A percentile compares a stretch with the other conserved stretches of the same genome.
phyloP scores from a whole-genome alignment of 768 basidiomycete genomes.

The Pulveroboletus sp. region DNA sequence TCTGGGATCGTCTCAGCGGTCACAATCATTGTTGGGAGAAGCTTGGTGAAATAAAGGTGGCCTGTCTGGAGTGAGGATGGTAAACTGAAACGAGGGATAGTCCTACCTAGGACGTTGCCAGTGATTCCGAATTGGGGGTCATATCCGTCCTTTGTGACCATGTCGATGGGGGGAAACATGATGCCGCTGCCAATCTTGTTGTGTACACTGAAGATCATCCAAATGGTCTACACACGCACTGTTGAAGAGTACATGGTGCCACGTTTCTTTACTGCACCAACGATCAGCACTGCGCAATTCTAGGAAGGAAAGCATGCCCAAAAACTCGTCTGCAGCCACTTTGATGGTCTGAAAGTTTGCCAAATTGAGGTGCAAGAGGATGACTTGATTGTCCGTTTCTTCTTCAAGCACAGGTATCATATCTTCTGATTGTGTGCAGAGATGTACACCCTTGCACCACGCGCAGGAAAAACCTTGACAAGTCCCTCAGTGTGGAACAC shows the following conservation, averaged over 20 bases:
- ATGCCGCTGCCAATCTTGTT: conserved; percentile 51
- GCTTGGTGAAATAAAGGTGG: conserved; percentile 57
- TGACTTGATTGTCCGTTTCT: conserved; percentile 31
- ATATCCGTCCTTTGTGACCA: conserved; percentile 45
- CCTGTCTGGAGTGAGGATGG: conserved; percentile 32
- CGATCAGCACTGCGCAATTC: too few relatives aligned
- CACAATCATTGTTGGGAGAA: conserved; percentile 40
- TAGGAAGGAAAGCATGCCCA: conserved; percentile 9
- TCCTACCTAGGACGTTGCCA: conserved; percentile 48
- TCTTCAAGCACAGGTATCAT: conserved; percentile 31
- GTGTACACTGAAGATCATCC: too few relatives aligned
- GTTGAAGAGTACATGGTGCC: too few relatives aligned
- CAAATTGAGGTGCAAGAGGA: conserved; percentile 39
- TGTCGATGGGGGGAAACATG: conserved; percentile 40
- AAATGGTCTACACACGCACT: conserved; percentile 39
- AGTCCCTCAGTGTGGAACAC: too few relatives aligned
- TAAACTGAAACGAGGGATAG: not conserved
- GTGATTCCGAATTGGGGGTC: conserved; percentile 58
- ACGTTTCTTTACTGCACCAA: conserved; percentile 38
- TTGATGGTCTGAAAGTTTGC: conserved; percentile 35
- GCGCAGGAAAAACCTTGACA: too few relatives aligned
- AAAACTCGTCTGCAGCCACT: conserved; percentile 36
- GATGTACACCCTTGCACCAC: conserved; percentile 39
- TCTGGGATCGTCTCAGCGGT: conserved; percentile 39
- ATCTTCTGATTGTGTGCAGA: conserved; percentile 29